Conservation (phyloP, 78 protist genomes). For the Dictyostelium brefeldianum region DNA sequence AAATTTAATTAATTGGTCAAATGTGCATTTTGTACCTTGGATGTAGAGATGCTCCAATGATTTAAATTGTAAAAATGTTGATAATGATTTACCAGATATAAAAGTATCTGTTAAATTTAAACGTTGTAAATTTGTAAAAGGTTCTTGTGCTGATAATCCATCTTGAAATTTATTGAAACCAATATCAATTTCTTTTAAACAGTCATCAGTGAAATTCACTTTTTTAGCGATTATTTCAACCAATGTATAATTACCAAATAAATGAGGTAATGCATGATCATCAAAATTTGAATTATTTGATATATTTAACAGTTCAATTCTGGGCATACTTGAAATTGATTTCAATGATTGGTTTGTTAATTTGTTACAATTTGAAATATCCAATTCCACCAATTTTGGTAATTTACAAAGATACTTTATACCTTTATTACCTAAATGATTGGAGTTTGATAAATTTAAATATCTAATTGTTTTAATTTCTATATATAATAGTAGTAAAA, state of each 20-base stretch:
- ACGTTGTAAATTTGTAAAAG: background rate
- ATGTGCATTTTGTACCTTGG: slow-evolving; percentile 26
- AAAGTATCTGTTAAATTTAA: slow-evolving; percentile 24
- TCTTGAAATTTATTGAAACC: background rate
- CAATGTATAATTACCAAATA: background rate
- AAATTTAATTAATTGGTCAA: background rate
- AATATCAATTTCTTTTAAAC: too few relatives aligned
- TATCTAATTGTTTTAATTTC: slow-evolving; percentile 66
- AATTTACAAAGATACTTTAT: background rate
- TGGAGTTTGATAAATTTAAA: slow-evolving; percentile 48
- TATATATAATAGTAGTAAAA: background rate
- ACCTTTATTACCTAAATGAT: slow-evolving; percentile 4
- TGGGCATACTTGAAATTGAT: slow-evolving; percentile 5
- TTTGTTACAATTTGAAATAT: slow-evolving; percentile 20
- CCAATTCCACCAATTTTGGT: slow-evolving; percentile 56
- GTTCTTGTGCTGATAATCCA: background rate
- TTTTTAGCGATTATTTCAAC: slow-evolving; percentile 37
- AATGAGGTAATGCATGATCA: background rate
- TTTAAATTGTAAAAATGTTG: background rate
- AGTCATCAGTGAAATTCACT: slow-evolving; percentile 37
- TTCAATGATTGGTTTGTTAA: background rate
- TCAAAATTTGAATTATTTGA: background rate
- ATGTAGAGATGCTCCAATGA: slow-evolving; percentile 12
- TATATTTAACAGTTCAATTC: slow-evolving; percentile 53
- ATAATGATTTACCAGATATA: background rate